Evolutionary conservation across 75 land plant species (phyloP), one percentile per base, ranked within the genome.

Genomic region (Picea sitchensis): DNA sequence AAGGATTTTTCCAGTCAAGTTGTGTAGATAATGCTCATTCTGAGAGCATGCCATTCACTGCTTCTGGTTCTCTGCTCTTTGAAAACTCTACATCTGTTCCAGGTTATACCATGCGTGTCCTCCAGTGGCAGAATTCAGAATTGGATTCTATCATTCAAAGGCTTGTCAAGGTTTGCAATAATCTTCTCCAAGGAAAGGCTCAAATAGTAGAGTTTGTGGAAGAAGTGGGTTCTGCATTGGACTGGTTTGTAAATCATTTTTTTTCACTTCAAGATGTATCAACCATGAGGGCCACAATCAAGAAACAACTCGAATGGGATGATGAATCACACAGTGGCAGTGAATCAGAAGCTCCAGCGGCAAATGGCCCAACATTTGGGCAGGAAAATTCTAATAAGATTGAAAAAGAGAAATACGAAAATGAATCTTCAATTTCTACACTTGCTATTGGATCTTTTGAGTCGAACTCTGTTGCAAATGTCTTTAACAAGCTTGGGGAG

Each of bases 201-300:
- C 80, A 87, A 41, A 14, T 91, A 23, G 79, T 87, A 32, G 83
- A 81, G 34, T 92, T 95, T 76, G 77, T 83, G 47, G 69, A 69
- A 65, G 90, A 89, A 67, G 78, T 91, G 30, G 62, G 82, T 74
- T 80, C 83, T 79, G 81, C 89, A 61, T 73, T 96, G 54, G 91
- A 91, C 15, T 95, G 91, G 89, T 77, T 96, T 32, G 67, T 96
- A 61, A 87, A 81, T 38, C 87, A 90, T 63, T 85, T 92, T 58
- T 90, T 85, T 79, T 87, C 91, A 17, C 78, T 88, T 67, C 90
- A 87, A 81, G 91, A 90, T 77, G 92, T 88, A 72, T 85, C 90
- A 14, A 86, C 75, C 78, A 88, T 90, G 90, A 88, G 65, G 67
- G 90, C 84, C 73, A 59, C 77, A 23, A 83, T 88, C 8, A 84